Conservation (phyloP, 2,329 filamentous ascomycete species). For the Myotisia sp. region DNA sequence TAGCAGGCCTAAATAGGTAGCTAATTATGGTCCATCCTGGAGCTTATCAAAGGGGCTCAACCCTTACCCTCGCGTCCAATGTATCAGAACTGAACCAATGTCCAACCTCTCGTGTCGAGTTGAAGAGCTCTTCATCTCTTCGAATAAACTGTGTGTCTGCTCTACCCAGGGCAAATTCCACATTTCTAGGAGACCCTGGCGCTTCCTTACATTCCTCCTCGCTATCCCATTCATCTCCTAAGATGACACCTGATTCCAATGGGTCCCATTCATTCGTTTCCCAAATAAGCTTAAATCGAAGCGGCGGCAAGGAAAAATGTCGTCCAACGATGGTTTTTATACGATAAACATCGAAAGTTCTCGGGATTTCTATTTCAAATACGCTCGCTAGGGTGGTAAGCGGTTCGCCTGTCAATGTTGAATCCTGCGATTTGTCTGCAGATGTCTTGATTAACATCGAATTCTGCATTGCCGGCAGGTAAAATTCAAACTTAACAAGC, state of each 20-base stretch:
- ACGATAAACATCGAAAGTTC: slow-evolving; percentile 63
- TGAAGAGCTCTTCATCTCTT: slow-evolving; percentile 63
- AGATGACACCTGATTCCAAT: slow-evolving; percentile 48
- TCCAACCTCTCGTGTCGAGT: slow-evolving; percentile 67
- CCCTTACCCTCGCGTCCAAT: slow-evolving; percentile 52
- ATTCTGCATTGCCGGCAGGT: slow-evolving; percentile 28
- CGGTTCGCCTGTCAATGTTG: slow-evolving; percentile 12
- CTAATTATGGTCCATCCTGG: no score
- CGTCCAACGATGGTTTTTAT: slow-evolving; percentile 65
- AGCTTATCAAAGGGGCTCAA: slow-evolving; percentile 39
- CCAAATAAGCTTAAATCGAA: slow-evolving; percentile 58
- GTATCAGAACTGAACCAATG: slow-evolving; percentile 60
- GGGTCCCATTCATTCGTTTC: slow-evolving; percentile 88
- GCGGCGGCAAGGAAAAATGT: slow-evolving; percentile 51
- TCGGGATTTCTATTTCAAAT: slow-evolving; percentile 47
- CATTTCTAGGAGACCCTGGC: slow-evolving; percentile 13
- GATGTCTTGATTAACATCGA: slow-evolving; percentile 9
- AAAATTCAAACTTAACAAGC: slow-evolving; percentile 49
- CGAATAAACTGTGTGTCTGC: slow-evolving; percentile 62
- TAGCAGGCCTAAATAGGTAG: no score
- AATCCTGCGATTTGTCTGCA: slow-evolving; percentile 4
- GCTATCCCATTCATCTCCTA: slow-evolving; percentile 38
- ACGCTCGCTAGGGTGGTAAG: slow-evolving; percentile 19
- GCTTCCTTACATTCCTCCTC: slow-evolving; percentile 38
- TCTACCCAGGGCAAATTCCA: slow-evolving; percentile 25